Percentiles rank a stretch among this genome's conserved stretches.
Conservation (phyloP, 805 yeast genomes). For the Debaryomyces maramus region DNA sequence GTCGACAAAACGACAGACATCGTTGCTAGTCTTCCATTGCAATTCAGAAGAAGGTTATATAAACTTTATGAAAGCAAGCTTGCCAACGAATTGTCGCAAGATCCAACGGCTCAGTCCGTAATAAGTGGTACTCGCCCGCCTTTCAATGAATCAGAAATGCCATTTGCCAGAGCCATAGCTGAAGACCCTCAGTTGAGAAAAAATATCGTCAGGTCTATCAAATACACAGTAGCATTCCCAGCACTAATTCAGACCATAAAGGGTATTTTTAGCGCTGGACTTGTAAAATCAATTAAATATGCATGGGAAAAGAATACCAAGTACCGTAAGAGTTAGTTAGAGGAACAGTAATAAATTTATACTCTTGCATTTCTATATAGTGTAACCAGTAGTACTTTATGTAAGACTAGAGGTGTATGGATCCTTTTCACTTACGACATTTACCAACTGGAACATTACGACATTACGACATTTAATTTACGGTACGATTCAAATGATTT, state of each 20-base stretch:
- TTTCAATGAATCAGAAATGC: background rate
- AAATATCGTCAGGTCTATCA: slow-evolving; percentile 18
- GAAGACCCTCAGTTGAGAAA: slow-evolving; percentile 32
- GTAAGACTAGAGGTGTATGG: background rate
- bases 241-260: slow-evolving; percentile 75
- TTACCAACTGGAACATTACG: too few species aligned
- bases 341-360: too few species aligned
- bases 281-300: slow-evolving; percentile 65
- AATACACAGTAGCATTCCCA: slow-evolving; percentile 59
- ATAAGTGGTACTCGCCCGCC: slow-evolving; percentile 20
- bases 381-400: too few species aligned
- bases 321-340: slow-evolving; percentile 11
- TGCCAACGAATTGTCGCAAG: slow-evolving; percentile 18
- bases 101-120: slow-evolving; percentile 1
- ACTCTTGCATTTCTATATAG: too few species aligned
- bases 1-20: slow-evolving; percentile 17
- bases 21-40: slow-evolving; percentile 48
- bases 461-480: too few species aligned
- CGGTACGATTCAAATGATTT: too few species aligned
- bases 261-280: slow-evolving; percentile 87
- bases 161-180: slow-evolving; percentile 30
- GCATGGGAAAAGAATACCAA: slow-evolving; percentile 66
- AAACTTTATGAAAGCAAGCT: slow-evolving; percentile 28
- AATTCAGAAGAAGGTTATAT: slow-evolving; percentile 45
- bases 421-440: too few species aligned